Evolutionary conservation across 331 rosid species (phyloP).

Genomic region (Quercus lobata): DNA sequence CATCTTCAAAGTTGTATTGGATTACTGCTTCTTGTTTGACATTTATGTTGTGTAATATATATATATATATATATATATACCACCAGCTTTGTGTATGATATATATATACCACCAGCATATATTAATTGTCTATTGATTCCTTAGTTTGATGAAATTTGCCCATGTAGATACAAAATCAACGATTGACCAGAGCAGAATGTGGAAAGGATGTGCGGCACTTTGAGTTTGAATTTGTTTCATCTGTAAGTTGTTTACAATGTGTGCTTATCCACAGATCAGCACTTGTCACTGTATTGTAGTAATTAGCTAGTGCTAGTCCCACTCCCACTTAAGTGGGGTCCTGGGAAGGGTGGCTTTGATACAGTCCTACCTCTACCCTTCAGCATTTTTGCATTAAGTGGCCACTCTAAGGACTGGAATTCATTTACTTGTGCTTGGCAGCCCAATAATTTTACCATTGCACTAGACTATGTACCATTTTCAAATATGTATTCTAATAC

Average conservation of each 20-base stretch:
- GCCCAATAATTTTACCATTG: background rate
- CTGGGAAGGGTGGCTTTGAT: too few relatives aligned
- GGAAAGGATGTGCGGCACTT: constrained; percentile 82
- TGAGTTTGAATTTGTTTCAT: constrained; percentile 72
- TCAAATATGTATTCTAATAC: background rate
- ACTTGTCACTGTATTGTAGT: background rate
- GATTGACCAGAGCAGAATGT: constrained; percentile 49
- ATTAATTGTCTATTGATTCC: background rate
- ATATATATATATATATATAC: too few relatives aligned
- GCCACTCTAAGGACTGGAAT: too few relatives aligned
- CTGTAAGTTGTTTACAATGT: constrained; percentile 44
- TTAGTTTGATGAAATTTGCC: constrained; percentile 17
- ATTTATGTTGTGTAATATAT: background rate
- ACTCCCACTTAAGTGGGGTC: too few relatives aligned
- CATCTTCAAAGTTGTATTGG: background rate
- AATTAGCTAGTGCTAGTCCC: too few relatives aligned
- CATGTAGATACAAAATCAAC: constrained; percentile 67
- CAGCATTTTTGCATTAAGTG: too few relatives aligned
- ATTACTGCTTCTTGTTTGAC: background rate
- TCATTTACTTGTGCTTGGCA: too few relatives aligned
- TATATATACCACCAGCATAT: background rate
- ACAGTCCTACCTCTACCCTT: too few relatives aligned
- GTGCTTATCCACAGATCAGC: background rate
- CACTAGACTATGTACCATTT: background rate
- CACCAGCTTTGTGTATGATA: background rate